These are phyloP conservation scores for Mycena venus DNA, from an alignment of 768 basidiomycete genomes.

Conservation along the genomic window DNA sequence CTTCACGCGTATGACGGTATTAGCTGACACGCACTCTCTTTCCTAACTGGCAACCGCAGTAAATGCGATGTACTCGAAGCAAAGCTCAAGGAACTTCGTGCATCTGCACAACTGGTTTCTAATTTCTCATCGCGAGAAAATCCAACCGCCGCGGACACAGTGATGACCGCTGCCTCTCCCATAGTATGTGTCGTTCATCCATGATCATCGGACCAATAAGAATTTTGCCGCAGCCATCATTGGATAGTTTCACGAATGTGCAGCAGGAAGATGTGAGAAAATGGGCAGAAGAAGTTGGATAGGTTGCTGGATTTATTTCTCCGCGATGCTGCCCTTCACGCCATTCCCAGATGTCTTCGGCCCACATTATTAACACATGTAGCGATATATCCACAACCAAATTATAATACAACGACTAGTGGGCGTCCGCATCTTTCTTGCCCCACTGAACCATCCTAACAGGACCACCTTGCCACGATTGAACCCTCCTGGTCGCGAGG, in stretches of 20 bases:
- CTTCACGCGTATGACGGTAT: conserved; percentile 72
- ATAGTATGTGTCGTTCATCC: neutral
- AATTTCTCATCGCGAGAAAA: conserved; percentile 5
- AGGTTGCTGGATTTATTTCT: neutral
- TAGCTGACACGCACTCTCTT: neutral
- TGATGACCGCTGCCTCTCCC: neutral
- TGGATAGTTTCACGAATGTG: neutral
- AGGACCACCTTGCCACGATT: conserved; percentile 62
- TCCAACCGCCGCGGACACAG: neutral
- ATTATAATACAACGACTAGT: conserved; percentile 36
- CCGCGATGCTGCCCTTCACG: no score
- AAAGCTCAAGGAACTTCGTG: conserved; percentile 70
- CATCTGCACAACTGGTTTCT: conserved; percentile 41
- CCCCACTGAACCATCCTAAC: conserved; percentile 57
- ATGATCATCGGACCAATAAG: no score
- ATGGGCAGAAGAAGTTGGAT: conserved; percentile 47
- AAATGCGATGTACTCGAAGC: conserved; percentile 81
- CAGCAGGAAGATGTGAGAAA: conserved; percentile 35
- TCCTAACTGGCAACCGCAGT: conserved; percentile 47
- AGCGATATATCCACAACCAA: neutral
- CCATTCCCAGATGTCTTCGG: no score
- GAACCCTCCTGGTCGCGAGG: conserved; percentile 57
- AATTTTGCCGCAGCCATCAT: neutral
- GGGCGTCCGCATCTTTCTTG: conserved; percentile 54
- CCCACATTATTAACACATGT: neutral